These are phyloP conservation scores for Trichosporon sp. DNA, from an alignment of 1,284 basidiomycete genomes.

Conservation along the genomic window DNA sequence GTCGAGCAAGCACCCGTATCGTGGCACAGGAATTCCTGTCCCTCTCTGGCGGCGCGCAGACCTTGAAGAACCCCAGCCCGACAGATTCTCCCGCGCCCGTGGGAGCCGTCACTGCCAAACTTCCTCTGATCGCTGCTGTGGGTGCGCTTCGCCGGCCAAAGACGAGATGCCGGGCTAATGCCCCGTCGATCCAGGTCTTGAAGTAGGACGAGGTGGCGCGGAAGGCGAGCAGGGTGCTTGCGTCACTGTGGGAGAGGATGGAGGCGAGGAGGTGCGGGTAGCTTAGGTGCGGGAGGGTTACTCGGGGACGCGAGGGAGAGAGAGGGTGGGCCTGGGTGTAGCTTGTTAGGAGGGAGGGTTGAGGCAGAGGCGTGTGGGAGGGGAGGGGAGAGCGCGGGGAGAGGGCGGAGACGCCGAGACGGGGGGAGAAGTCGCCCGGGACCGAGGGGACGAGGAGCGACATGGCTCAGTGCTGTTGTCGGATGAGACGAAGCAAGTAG, in stretches of 20 bases:
- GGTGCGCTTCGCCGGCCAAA: background rate
- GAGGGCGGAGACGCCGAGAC: background rate
- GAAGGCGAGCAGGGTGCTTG: background rate
- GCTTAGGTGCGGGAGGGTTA: background rate
- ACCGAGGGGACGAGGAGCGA: background rate
- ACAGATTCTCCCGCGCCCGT: background rate
- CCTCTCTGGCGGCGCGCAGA: background rate
- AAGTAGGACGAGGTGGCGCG: background rate
- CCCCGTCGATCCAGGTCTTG: background rate
- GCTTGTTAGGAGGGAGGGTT: background rate
- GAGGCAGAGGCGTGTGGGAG: background rate
- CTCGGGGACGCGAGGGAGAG: background rate
- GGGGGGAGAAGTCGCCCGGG: background rate
- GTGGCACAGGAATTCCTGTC: background rate
- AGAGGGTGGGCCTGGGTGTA: background rate
- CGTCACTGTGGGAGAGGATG: background rate
- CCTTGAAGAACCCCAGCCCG: background rate
- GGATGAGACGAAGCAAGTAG: too few relatives aligned
- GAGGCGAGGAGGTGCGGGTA: background rate
- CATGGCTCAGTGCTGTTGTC: background rate
- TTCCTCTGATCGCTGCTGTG: background rate
- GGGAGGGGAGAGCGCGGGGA: background rate
- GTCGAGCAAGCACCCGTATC: background rate
- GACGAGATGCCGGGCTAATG: constrained; percentile 4
- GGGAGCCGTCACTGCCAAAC: background rate